phyloP scores from a whole-genome alignment of 2,329 filamentous ascomycete genomes.

The Pseudohalonectria lignicola region DNA sequence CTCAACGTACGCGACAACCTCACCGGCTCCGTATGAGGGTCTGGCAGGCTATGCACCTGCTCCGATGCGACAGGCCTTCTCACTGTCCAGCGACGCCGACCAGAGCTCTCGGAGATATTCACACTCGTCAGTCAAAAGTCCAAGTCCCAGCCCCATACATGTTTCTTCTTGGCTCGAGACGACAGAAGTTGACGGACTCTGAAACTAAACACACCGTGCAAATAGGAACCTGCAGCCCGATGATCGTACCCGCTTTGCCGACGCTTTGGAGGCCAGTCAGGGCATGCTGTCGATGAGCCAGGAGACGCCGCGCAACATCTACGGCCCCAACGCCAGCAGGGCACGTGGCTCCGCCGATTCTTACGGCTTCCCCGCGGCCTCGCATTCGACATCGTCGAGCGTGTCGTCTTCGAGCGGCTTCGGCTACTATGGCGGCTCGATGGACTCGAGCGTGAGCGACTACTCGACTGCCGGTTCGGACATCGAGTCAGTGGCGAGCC shows the following conservation, averaged over 20 bases:
- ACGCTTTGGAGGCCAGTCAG: slow-evolving; percentile 84
- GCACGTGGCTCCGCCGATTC: slow-evolving; percentile 69
- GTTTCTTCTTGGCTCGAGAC: too few relatives aligned
- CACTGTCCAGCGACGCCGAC: slow-evolving; percentile 44
- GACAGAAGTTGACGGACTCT: too few relatives aligned
- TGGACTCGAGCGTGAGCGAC: slow-evolving; percentile 77
- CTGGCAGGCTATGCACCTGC: slow-evolving; percentile 60
- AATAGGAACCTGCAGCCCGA: slow-evolving; percentile 19
- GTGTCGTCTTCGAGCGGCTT: slow-evolving; percentile 76
- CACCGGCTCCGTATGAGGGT: slow-evolving; percentile 60
- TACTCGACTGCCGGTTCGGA: slow-evolving; percentile 87
- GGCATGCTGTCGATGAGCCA: slow-evolving; percentile 95
- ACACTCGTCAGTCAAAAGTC: slow-evolving; percentile 68
- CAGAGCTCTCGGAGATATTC: slow-evolving; percentile 56
- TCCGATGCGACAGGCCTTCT: slow-evolving; percentile 47
- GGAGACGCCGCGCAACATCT: slow-evolving; percentile 85
- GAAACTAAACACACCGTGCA: too few relatives aligned
- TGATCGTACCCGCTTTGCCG: slow-evolving; percentile 64
- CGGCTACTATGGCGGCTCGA: slow-evolving; percentile 77
- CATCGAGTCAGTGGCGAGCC: slow-evolving; percentile 68
- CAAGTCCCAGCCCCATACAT: too few relatives aligned
- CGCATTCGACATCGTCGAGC: slow-evolving; percentile 78
- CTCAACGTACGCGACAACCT: slow-evolving; percentile 50
- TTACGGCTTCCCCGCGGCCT: slow-evolving; percentile 82
- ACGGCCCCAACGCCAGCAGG: slow-evolving; percentile 39